Conservation (phyloP, 306 rosid species). For the Gillenia trifoliata region DNA sequence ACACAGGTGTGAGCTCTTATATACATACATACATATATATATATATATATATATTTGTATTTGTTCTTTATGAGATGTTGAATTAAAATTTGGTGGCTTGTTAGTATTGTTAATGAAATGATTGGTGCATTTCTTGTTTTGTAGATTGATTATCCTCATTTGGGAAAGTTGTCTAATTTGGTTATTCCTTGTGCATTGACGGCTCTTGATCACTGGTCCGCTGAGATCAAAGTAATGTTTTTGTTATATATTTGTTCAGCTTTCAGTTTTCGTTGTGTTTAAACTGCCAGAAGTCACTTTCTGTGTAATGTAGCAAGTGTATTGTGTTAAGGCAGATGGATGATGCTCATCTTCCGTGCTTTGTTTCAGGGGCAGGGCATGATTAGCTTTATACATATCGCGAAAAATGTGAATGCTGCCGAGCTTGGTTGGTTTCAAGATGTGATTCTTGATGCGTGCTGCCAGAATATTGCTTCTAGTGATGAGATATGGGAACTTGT, state of each 20-base stretch:
- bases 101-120: conserved; percentile 7
- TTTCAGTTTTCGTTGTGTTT: background rate
- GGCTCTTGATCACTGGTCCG: conserved; percentile 90
- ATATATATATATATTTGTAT: background rate
- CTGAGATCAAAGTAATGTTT: conserved; percentile 75
- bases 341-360: conserved; percentile 1
- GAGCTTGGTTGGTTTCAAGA: conserved; percentile 65
- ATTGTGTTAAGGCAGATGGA: background rate
- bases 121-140: conserved; percentile 13
- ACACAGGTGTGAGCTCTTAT: conserved; percentile 52
- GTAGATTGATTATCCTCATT: conserved; percentile 74
- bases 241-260: background rate
- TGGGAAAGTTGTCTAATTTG: conserved; percentile 62
- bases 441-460: conserved; percentile 93
- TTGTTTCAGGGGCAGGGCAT: conserved; percentile 79
- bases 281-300: background rate
- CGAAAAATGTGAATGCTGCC: conserved; percentile 53
- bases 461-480: conserved; percentile 76
- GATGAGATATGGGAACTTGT: conserved; percentile 83
- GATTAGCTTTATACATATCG: conserved; percentile 59
- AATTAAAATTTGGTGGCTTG: conserved; percentile 7
- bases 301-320: background rate
- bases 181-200: conserved; percentile 88
- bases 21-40: too few relatives aligned
- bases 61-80: background rate